These are phyloP conservation scores for Acer yangbiense DNA, from an alignment of 345 rosid species.

Conservation along the genomic window DNA sequence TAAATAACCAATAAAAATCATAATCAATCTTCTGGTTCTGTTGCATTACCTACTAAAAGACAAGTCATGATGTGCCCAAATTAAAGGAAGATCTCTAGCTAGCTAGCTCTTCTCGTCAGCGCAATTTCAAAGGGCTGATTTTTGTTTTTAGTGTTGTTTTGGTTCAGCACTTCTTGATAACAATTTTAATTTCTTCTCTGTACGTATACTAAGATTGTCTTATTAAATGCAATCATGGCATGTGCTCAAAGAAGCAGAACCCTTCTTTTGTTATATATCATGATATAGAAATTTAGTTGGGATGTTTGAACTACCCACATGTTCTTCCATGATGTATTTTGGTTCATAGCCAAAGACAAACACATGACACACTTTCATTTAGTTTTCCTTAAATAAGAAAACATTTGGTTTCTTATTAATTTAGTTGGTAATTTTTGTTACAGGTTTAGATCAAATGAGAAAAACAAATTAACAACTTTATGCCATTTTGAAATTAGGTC, in stretches of 20 bases:
- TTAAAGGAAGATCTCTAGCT: slow-evolving; percentile 5
- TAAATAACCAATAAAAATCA: background rate
- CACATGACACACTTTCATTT: background rate
- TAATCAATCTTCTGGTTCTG: background rate
- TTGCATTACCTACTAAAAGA: slow-evolving; percentile 8
- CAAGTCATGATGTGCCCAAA: slow-evolving; percentile 14
- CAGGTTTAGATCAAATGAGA: no score
- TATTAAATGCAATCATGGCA: background rate
- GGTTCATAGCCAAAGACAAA: background rate
- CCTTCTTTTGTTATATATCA: background rate
- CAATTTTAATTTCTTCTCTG: background rate
- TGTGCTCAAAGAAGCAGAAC: slow-evolving; percentile 9
- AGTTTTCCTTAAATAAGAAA: background rate
- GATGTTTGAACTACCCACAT: background rate
- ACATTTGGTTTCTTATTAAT: background rate
- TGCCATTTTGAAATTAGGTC: no score
- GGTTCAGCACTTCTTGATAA: background rate
- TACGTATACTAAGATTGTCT: background rate
- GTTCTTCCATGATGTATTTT: background rate
- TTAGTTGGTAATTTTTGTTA: background rate
- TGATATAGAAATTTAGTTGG: background rate
- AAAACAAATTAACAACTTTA: no score
- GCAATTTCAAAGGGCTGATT: background rate
- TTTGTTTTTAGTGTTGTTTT: slow-evolving; percentile 16
- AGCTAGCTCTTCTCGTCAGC: background rate